These are phyloP conservation scores for Grigorovia humatica DNA, from an alignment of 805 yeast species.

Conservation along the genomic window DNA sequence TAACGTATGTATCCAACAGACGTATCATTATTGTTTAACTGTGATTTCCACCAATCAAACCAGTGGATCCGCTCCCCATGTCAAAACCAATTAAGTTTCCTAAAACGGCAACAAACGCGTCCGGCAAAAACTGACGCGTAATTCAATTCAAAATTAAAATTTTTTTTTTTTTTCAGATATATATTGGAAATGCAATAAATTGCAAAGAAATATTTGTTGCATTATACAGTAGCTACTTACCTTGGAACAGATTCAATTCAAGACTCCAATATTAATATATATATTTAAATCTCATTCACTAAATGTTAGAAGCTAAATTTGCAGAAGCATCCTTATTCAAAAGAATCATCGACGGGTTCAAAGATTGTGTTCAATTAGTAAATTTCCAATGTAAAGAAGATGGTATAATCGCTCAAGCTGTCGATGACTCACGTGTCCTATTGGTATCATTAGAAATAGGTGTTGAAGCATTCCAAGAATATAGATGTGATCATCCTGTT, in stretches of 20 bases:
- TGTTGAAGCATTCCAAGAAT: slow-evolving; percentile 77
- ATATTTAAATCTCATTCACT: slow-evolving; percentile 6
- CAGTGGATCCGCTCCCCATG: too few species aligned
- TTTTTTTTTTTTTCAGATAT: too few species aligned
- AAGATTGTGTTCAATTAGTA: slow-evolving; percentile 89
- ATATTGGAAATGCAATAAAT: too few species aligned
- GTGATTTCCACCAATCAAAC: too few species aligned
- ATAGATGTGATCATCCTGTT: slow-evolving; percentile 89
- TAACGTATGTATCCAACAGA: too few species aligned
- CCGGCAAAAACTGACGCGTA: too few species aligned
- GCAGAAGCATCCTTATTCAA: slow-evolving; percentile 87
- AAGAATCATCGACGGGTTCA: slow-evolving; percentile 85
- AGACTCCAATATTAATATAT: not conserved
- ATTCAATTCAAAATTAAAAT: too few species aligned
- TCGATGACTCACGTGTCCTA: slow-evolving; percentile 92
- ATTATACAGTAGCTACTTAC: too few species aligned
- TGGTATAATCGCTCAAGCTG: slow-evolving; percentile 94
- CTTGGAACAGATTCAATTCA: not conserved
- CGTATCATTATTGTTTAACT: too few species aligned
- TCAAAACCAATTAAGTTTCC: too few species aligned
- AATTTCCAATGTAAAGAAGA: slow-evolving; percentile 94
- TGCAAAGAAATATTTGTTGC: too few species aligned
- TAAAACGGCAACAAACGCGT: too few species aligned
- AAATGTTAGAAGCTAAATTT: slow-evolving; percentile 94
- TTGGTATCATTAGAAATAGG: slow-evolving; percentile 83